Evolutionary conservation across 345 rosid species (phyloP), one percentile per base, ranked within the genome.

Genomic region (Cardamine occulta): DNA sequence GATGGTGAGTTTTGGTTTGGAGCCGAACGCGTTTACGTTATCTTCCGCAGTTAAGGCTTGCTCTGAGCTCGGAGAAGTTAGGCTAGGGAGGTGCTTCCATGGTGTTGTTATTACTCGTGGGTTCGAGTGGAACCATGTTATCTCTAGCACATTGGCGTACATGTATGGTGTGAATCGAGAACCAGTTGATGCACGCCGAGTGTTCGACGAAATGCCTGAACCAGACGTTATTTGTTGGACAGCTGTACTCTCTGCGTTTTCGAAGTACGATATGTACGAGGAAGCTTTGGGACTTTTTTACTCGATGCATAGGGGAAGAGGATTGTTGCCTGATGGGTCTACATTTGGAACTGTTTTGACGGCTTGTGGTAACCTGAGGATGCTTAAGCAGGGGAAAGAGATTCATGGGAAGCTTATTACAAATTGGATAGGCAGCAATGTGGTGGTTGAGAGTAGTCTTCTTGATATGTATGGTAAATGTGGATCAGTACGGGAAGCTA

Each of bases 381-480:
- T 86, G 82, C 72, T 84, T 82, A 90, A 78, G 72, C 96, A 88
- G 76, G 97, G 98, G 28, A 88, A 83, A 75, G 86, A 91, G 77
- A 81, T 91, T 58, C 98, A 94, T 73, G 90, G 88, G 35, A 86
- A 73, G 85, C 81, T 86, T 35, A 57, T 90, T 24, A 74, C 82
- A 0, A 80, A 48, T 26, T 97, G 95, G 59, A 78, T 84, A 42
- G 63, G 78, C 24, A 83, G 88, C 56, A 82, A 87, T 57, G 93
- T 94, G 29, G 73, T 88, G 32, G 89, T 90, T 3, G 91, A 86
- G 79, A 94, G 97, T 77, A 89, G 93, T 67, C 91, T 94, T 40
- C 82, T 94, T 56, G 96, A 91, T 85, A 91, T 94, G 97, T 94
- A 91, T 71, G 98, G 93, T 49, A 94, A 94, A 88, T 91, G 95